Base-by-base conservation (phyloP, 1,139 yeast species). In the Sugiyamaella castrensis region DNA sequence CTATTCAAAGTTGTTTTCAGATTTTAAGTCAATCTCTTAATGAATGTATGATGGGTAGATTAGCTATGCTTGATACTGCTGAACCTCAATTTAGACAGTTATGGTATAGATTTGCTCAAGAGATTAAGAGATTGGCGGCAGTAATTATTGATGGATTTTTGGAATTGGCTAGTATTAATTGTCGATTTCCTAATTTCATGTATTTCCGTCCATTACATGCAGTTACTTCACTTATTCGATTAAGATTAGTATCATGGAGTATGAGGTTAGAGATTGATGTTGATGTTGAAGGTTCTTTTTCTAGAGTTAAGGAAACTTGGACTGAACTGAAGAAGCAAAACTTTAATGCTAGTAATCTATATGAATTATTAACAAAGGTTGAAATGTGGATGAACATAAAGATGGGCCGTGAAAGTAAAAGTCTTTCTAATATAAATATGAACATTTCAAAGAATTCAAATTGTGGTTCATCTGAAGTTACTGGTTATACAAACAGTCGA, bases 141-240 rank as follows among this genome's bases (percentile, higher is more conserved):
- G 39, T 48, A 19, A 35, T 76, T 34, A 66, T 79, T 35, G 73
- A 72, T 40, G 68, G 75, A 7, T 79, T 79, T 60, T 67, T 75
- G 13, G 63, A 63, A 24, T 51, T 77, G 32, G 71, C 75, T 47
- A 66, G 67, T 8, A 66, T 68, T 46, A 71, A 76, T 1, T 57
- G 69, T 7, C 63, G 70, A 47, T 74, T 74, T 49, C 84, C 84
- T 1, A 76, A 82, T 1, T 77, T 76, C 53, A 72, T 79, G 58
- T 76, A 76, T 60, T 79, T 77, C 56, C 63, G 83, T 37, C 81
- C 83, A 3, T 66, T 80, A 71, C 79, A 77, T 59, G 79, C 82
- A 0, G 62, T 80, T 34, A 76, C 78, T 6, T 51, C 59, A 24
- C 40, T 58, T 40, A 50, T 58, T 30, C 51, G 62, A 26, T 41